These are phyloP conservation scores for Parafenestella ontariensis DNA, from an alignment of 2,329 filamentous ascomycete genomes.

Conservation along the genomic window DNA sequence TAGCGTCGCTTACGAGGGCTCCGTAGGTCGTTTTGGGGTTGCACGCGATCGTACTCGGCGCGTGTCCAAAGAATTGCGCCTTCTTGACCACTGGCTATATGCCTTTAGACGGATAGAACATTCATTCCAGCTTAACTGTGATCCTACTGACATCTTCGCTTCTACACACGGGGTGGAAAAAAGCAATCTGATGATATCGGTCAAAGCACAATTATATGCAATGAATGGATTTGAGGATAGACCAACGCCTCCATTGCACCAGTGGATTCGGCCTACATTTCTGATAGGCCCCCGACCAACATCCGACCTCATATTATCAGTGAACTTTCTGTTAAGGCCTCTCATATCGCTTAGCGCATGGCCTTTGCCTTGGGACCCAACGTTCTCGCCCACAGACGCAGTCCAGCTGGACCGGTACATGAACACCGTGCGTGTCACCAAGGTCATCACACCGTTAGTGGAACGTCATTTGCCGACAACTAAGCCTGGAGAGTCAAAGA, in stretches of 20 bases:
- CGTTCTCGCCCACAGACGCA: constrained; percentile 27
- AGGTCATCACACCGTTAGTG: constrained; percentile 1
- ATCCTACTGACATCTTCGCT: constrained; percentile 33
- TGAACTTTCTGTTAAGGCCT: constrained; percentile 28
- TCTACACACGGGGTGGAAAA: constrained; percentile 31
- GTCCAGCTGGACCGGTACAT: constrained; percentile 27
- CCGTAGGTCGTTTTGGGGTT: constrained; percentile 23
- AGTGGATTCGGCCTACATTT: background rate
- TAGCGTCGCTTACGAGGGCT: constrained; percentile 37
- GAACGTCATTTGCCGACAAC: constrained; percentile 20
- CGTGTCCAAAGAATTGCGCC: constrained; percentile 26
- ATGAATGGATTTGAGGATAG: background rate
- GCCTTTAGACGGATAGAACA: constrained; percentile 22
- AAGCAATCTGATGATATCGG: constrained; percentile 22
- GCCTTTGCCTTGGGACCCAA: constrained; percentile 37
- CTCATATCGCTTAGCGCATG: constrained; percentile 28
- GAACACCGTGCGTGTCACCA: constrained; percentile 9
- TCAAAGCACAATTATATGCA: constrained; percentile 14
- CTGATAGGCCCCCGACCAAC: constrained; percentile 6
- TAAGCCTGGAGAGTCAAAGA: constrained; percentile 28
- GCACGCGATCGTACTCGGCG: constrained; percentile 20
- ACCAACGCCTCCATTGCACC: background rate
- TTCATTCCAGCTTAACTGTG: constrained; percentile 25
- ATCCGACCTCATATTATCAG: constrained; percentile 19
- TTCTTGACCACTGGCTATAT: constrained; percentile 29